Percentiles rank a stretch among this genome's conserved stretches.
Conservation (phyloP, 2,329 filamentous ascomycete species). For the Pseudogymnoascus sp. region DNA sequence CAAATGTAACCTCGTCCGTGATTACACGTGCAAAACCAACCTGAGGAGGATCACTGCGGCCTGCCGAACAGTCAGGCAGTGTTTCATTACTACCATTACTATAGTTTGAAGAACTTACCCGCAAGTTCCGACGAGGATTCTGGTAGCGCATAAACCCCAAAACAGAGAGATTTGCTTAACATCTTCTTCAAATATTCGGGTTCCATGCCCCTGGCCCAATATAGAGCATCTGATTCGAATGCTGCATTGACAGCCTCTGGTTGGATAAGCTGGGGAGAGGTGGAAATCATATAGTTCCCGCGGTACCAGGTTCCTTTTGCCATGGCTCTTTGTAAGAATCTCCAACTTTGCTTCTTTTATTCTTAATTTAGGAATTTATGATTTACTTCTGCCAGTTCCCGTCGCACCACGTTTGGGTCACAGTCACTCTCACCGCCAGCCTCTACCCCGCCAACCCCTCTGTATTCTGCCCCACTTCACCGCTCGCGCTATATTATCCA, state of each 20-base stretch:
- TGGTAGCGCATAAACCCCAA: slow-evolving; percentile 45
- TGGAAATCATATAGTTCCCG: slow-evolving; percentile 52
- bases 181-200: slow-evolving; percentile 41
- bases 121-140: slow-evolving; percentile 27
- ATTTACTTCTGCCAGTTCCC: background rate
- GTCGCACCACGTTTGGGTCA: background rate
- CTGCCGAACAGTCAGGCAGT: slow-evolving; percentile 10
- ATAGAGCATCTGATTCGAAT: slow-evolving; percentile 48
- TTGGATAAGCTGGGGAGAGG: slow-evolving; percentile 48
- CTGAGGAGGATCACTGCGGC: slow-evolving; percentile 26
- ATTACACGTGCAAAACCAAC: slow-evolving; percentile 56
- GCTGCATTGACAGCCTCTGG: slow-evolving; percentile 46
- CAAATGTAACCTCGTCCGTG: slow-evolving; percentile 62
- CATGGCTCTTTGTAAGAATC: slow-evolving; percentile 12
- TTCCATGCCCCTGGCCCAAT: slow-evolving; percentile 51
- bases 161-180: slow-evolving; percentile 50
- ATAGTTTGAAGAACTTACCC: slow-evolving; percentile 19
- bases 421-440: background rate
- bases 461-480: slow-evolving; percentile 6
- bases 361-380: background rate
- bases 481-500: slow-evolving; percentile 6
- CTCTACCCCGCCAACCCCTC: slow-evolving; percentile 2
- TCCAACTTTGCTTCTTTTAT: background rate
- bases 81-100: background rate
- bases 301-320: slow-evolving; percentile 36